phyloP scores from a whole-genome alignment of 2,329 filamentous ascomycete genomes.

The Botrytis squamosa region DNA sequence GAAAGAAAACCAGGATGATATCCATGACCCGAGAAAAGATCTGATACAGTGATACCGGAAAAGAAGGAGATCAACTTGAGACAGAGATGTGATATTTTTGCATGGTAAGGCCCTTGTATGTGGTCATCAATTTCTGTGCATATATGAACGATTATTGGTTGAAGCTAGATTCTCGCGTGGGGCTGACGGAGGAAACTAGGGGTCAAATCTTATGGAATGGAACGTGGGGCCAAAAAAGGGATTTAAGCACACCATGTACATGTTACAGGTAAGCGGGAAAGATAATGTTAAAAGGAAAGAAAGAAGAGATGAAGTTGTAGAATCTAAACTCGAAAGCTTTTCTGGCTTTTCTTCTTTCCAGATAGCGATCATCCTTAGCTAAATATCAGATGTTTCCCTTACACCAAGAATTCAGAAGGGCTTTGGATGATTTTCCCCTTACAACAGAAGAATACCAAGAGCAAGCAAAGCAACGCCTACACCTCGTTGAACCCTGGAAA shows the following conservation, averaged over 20 bases:
- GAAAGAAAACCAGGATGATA: background rate
- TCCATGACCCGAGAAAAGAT: background rate
- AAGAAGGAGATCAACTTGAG: constrained; percentile 14
- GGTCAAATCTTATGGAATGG: constrained; percentile 9
- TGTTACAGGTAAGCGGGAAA: background rate
- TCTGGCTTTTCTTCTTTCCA: background rate
- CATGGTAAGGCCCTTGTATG: constrained; percentile 13
- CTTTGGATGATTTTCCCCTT: background rate
- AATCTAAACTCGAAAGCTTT: background rate
- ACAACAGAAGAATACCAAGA: background rate
- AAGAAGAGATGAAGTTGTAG: background rate
- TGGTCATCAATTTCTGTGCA: background rate
- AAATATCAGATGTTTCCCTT: background rate
- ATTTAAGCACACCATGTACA: background rate
- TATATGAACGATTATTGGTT: background rate
- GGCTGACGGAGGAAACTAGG: background rate
- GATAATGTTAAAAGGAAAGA: background rate
- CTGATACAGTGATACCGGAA: constrained; percentile 7
- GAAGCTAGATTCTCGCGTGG: background rate
- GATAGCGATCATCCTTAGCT: background rate
- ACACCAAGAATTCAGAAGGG: background rate
- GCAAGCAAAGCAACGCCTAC: background rate
- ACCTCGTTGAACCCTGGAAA: background rate
- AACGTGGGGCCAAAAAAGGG: background rate
- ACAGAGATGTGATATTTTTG: constrained; percentile 3